Evolutionary conservation across 176 grass and related monocot species (phyloP).

Genomic region (Microstegium vimineum): DNA sequence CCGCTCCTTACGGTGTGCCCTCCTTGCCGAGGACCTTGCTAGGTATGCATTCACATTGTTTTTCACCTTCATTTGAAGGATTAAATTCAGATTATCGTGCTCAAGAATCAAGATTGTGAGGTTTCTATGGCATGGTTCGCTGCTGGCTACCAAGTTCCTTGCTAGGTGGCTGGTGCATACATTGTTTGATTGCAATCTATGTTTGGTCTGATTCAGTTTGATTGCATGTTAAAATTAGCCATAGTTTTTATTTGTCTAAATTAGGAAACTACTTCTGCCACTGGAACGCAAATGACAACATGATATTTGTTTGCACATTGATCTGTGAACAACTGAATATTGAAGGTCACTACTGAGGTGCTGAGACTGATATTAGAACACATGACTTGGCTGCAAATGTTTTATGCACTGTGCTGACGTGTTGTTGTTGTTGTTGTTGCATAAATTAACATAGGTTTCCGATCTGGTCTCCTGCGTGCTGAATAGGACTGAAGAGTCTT

Average conservation of each 20-base stretch:
- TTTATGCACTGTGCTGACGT: neutral
- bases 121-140: neutral
- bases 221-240: neutral
- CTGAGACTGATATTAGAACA: neutral
- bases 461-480: neutral
- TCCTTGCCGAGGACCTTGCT: too few species aligned
- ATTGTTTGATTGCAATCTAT: neutral
- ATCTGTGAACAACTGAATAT: neutral
- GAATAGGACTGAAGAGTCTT: neutral
- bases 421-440: too few species aligned
- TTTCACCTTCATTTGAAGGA: too few species aligned
- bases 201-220: neutral
- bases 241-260: neutral
- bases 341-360: neutral
- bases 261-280: neutral
- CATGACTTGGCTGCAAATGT: neutral
- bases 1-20: too few species aligned
- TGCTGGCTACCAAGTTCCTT: neutral
- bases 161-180: neutral
- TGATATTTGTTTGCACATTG: neutral
- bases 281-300: neutral
- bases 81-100: too few species aligned
- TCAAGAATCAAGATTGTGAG: neutral
- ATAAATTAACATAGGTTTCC: neutral
- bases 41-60: too few species aligned